Base-by-base conservation (phyloP, 2,329 filamentous ascomycete species). In the Ambrosiella xylebori region DNA sequence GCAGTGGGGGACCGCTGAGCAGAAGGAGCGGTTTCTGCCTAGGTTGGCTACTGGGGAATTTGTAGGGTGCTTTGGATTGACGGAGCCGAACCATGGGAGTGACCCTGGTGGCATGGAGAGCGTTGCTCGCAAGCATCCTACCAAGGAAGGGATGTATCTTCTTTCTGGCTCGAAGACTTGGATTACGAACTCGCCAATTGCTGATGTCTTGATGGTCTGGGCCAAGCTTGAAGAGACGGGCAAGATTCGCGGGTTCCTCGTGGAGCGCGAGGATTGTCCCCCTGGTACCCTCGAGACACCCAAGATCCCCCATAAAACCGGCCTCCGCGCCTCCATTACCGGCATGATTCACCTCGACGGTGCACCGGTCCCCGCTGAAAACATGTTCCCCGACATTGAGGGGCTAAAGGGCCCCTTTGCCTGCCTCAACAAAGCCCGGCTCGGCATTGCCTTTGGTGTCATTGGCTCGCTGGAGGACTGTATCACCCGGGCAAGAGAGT, bases 261-360 rank as follows among this genome's bases (percentile, higher is more conserved):
- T 98, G 38, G 89, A 98, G 71, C 80, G 91, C 64, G 81, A 82
- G 64, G 78, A 88, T 64, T 95, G 90, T 66, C 90, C 90, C 1
- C 76, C 87, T 0, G 91, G 93, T 1, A 94, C 90, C 0, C 76
- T 98, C 12, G 88, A 93, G 69, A 98, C 93, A 5, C 93, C 93
- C 1, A 74, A 86, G 11, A 85, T 98, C 69, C 94, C 94, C 75
- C 81, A 97, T 74, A 98, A 98, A 78, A 96, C 86, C 62, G 93
- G 90, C 1, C 80, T 98, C 38, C 79, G 93, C 60, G 93, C 93
- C 11, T 95, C 88, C 11, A 86, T 96, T 62, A 98, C 93, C 0
- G 93, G 93, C 59, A 97, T 97, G 93, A 96, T 98, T 63, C 89
- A 95, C 64, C 78, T 98, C 67, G 91, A 96, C 63, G 82, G 86